phyloP scores from a whole-genome alignment of 768 basidiomycete genomes.

The Phanerochaete sordida region DNA sequence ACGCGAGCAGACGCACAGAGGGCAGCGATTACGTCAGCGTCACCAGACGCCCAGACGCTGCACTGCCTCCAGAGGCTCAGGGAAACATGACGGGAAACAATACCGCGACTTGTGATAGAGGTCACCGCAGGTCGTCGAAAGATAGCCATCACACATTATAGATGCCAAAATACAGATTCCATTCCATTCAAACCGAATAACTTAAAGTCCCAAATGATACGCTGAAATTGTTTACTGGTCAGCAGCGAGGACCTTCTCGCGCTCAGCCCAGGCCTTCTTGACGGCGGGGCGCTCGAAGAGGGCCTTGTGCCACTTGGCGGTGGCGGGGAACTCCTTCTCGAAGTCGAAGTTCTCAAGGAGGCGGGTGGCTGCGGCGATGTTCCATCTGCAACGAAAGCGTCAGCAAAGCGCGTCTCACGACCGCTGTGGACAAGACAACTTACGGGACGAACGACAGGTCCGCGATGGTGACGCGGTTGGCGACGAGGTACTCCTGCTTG shows the following conservation, averaged over 20 bases:
- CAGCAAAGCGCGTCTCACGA: not conserved
- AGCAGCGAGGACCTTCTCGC: not conserved
- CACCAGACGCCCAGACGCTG: no score
- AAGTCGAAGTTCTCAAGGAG: not conserved
- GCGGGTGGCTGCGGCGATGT: constrained; percentile 11
- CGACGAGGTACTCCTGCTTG: constrained; percentile 21
- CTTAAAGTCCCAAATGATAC: no score
- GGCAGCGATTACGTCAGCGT: no score
- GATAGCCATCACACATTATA: no score
- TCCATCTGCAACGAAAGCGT: constrained; percentile 12
- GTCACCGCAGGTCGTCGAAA: no score
- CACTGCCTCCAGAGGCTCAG: no score
- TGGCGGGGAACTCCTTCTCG: not conserved
- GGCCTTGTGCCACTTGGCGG: not conserved
- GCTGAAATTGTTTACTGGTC: no score
- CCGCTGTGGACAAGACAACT: not conserved
- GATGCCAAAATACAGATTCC: no score
- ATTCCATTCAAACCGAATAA: no score
- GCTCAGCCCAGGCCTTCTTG: not conserved
- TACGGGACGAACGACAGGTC: constrained; percentile 18
- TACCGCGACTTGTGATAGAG: no score
- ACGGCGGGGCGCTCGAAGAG: not conserved
- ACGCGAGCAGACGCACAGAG: no score
- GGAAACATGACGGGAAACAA: no score
- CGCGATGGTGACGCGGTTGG: constrained; percentile 14